phyloP scores from a whole-genome alignment of 352 stramenopile genomes.

The Chrysophaeum taylorii region DNA sequence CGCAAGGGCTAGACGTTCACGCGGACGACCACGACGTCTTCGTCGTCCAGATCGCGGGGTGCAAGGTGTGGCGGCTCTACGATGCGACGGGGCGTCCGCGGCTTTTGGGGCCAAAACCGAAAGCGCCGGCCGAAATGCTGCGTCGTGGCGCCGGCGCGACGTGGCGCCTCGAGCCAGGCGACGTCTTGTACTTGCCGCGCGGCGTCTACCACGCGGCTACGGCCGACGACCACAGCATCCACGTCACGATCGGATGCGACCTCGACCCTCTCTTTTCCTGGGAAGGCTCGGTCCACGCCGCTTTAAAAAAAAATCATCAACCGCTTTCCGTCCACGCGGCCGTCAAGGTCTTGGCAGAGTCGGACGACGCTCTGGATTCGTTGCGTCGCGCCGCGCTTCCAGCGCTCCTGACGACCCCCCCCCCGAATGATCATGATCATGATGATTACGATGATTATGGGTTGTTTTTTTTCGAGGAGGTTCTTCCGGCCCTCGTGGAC shows the following conservation, averaged over 20 bases:
- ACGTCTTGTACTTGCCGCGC: background rate
- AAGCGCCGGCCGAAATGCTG: background rate
- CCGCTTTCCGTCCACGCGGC: too few relatives aligned
- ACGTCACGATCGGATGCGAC: background rate
- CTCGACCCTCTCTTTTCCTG: background rate
- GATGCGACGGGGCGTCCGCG: too few relatives aligned
- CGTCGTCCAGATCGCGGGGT: background rate
- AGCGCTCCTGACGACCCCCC: too few relatives aligned
- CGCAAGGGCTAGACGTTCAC: background rate
- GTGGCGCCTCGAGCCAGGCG: background rate
- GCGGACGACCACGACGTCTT: constrained; percentile 7
- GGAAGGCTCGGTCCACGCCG: background rate
- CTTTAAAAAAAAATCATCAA: too few relatives aligned
- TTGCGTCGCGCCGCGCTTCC: too few relatives aligned
- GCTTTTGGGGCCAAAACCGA: too few relatives aligned
- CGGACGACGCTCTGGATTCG: too few relatives aligned
- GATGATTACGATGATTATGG: too few relatives aligned
- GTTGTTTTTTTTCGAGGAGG: too few relatives aligned
- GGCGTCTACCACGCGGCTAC: background rate
- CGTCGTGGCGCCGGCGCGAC: background rate
- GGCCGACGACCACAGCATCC: background rate
- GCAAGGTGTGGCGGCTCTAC: background rate
- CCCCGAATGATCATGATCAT: too few relatives aligned
- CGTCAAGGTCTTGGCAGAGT: too few relatives aligned
- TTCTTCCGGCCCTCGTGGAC: too few relatives aligned